Evolutionary conservation across 2,329 filamentous ascomycete genomes (phyloP).

Genomic region (Myriangium duriaei): DNA sequence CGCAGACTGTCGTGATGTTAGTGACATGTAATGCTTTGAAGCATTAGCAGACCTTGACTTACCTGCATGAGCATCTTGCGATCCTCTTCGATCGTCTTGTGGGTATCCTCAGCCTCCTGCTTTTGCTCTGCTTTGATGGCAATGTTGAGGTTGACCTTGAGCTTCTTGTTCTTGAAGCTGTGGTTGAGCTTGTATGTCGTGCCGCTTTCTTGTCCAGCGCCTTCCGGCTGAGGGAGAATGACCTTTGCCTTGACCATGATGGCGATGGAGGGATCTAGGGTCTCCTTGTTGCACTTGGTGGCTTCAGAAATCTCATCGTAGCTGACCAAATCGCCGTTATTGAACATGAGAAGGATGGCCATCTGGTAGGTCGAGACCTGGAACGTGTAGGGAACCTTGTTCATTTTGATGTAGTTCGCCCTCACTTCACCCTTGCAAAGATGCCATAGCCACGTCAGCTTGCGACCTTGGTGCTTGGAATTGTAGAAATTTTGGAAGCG

Average conservation of each 20-base stretch:
- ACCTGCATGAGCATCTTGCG: slow-evolving; percentile 94
- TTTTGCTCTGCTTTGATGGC: slow-evolving; percentile 92
- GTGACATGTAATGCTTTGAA: slow-evolving; percentile 9
- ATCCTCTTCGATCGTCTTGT: slow-evolving; percentile 99
- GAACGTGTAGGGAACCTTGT: slow-evolving; percentile 89
- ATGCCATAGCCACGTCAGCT: slow-evolving; percentile 97
- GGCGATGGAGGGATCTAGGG: slow-evolving; percentile 71
- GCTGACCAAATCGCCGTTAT: slow-evolving; percentile 70
- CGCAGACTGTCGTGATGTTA: slow-evolving; percentile 55
- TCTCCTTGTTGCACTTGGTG: slow-evolving; percentile 68
- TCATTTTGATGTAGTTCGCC: slow-evolving; percentile 75
- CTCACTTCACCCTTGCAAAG: slow-evolving; percentile 95
- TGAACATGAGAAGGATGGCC: slow-evolving; percentile 89
- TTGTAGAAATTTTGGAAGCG: slow-evolving; percentile 86
- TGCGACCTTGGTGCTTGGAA: slow-evolving; percentile 91
- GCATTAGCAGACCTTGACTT: slow-evolving; percentile 31
- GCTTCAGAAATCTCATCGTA: slow-evolving; percentile 80
- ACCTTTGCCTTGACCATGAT: slow-evolving; percentile 93
- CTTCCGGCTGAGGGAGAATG: slow-evolving; percentile 56
- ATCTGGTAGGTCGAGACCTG: slow-evolving; percentile 97
- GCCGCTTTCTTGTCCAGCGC: slow-evolving; percentile 63
- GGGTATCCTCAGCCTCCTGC: slow-evolving; percentile 90
- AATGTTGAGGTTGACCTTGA: slow-evolving; percentile 92
- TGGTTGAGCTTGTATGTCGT: slow-evolving; percentile 79
- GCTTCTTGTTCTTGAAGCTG: slow-evolving; percentile 97